phyloP scores from a whole-genome alignment of 2,329 filamentous ascomycete species.

The Zasmidium citrigriseum region DNA sequence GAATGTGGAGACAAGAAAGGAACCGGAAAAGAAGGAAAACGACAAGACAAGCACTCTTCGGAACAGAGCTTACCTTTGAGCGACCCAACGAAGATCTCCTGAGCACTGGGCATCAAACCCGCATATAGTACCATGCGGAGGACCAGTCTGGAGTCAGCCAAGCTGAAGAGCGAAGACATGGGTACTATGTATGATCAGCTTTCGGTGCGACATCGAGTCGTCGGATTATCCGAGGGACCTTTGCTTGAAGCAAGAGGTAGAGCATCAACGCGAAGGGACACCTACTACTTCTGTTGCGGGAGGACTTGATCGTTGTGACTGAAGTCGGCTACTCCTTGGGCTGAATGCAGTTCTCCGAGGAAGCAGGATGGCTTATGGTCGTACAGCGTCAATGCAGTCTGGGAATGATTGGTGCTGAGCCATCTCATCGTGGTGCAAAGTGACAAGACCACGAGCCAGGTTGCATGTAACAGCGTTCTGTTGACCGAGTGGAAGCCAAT shows the following conservation, averaged over 20 bases:
- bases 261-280: neutral
- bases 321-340: too few relatives aligned
- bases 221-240: too few relatives aligned
- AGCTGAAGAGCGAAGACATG: slow-evolving; percentile 1
- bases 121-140: slow-evolving; percentile 12
- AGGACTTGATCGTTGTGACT: too few relatives aligned
- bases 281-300: neutral
- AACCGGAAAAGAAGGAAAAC: too few relatives aligned
- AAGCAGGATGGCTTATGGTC: neutral
- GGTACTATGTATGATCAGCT: too few relatives aligned
- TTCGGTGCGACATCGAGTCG: too few relatives aligned
- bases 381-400: neutral
- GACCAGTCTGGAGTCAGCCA: slow-evolving; percentile 8
- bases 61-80: neutral
- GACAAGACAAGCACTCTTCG: neutral
- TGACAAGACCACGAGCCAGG: neutral
- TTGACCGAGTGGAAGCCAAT: neutral
- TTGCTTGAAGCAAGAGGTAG: neutral
- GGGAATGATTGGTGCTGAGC: neutral
- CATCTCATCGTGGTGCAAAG: too few relatives aligned
- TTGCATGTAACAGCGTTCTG: neutral
- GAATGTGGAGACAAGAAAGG: neutral
- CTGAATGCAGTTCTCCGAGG: too few relatives aligned
- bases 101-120: neutral
- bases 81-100: neutral